Evolutionary conservation across 1,139 yeast genomes (phyloP).

Genomic region (Starmera stellimalicola): DNA sequence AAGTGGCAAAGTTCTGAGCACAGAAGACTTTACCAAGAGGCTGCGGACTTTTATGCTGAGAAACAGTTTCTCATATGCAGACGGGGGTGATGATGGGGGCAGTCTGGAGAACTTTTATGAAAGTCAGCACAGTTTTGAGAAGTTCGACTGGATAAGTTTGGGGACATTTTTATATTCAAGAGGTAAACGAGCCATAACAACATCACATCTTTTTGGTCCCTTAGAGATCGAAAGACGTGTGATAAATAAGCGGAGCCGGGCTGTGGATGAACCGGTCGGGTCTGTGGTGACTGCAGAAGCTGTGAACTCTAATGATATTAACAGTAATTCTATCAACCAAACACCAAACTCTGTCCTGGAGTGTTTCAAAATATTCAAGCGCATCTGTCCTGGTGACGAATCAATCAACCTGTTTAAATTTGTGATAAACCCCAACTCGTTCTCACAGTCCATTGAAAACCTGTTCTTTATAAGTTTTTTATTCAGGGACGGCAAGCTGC

Average conservation of each 20-base stretch:
- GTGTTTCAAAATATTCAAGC: conserved; percentile 31
- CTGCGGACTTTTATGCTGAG: conserved; percentile 30
- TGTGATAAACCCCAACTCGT: conserved; percentile 67
- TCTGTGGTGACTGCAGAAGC: conserved; percentile 33
- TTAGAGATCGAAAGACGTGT: conserved; percentile 50
- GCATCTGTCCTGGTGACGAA: conserved; percentile 23
- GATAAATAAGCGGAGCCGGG: conserved; percentile 27
- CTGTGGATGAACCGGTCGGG: conserved; percentile 23
- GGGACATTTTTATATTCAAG: conserved; percentile 45
- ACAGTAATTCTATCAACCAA: conserved; percentile 39
- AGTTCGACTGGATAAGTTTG: conserved; percentile 48
- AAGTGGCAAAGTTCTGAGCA: conserved; percentile 37
- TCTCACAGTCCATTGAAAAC: conserved; percentile 74
- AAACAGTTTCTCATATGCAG: conserved; percentile 16
- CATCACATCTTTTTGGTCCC: conserved; percentile 66
- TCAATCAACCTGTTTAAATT: conserved; percentile 55
- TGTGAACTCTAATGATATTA: conserved; percentile 47
- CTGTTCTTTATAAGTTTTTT: conserved; percentile 75
- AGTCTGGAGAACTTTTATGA: conserved; percentile 19
- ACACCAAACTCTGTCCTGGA: conserved; percentile 53
- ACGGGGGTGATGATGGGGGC: conserved; percentile 13
- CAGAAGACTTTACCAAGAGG: conserved; percentile 35
- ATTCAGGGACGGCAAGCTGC: conserved; percentile 60
- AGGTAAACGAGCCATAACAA: conserved; percentile 39
- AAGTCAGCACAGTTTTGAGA: conserved; percentile 19